Conservation (phyloP, 768 basidiomycete genomes). For the Naganishia vishniacii region DNA sequence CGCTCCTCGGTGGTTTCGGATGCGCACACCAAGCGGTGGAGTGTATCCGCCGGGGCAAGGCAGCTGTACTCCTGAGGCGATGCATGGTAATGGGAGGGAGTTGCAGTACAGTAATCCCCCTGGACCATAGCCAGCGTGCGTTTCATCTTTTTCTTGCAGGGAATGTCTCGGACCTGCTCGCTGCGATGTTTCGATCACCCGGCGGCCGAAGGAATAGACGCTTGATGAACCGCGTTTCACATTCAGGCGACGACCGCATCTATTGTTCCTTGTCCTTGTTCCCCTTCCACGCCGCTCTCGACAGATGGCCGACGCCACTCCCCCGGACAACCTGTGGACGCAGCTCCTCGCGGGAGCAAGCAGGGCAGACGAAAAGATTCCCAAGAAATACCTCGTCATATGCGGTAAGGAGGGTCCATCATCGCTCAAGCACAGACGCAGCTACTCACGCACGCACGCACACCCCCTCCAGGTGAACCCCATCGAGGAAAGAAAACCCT, state of each 20-base stretch:
- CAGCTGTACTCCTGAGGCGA: neutral
- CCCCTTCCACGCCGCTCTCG: no score
- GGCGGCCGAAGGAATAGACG: neutral
- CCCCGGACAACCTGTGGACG: conserved; percentile 74
- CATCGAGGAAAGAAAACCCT: conserved; percentile 72
- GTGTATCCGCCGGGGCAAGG: neutral
- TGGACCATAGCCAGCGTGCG: no score
- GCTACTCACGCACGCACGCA: neutral
- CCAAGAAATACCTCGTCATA: conserved; percentile 78
- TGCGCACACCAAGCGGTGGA: neutral
- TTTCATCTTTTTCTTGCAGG: neutral
- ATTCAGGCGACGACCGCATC: no score
- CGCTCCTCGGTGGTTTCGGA: neutral
- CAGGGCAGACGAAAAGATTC: conserved; percentile 64
- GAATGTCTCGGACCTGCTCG: neutral
- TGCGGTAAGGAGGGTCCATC: conserved; percentile 53
- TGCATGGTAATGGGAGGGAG: conserved; percentile 4
- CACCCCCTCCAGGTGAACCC: conserved; percentile 54
- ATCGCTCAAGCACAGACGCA: neutral
- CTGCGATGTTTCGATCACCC: no score
- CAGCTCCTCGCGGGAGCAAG: conserved; percentile 81
- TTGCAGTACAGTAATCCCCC: no score
- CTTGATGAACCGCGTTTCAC: neutral
- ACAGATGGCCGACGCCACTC: no score
- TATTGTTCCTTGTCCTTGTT: neutral